Evolutionary conservation across 192 early-diverging fungal species (phyloP).

Genomic region (Kickxella alabastrina): DNA sequence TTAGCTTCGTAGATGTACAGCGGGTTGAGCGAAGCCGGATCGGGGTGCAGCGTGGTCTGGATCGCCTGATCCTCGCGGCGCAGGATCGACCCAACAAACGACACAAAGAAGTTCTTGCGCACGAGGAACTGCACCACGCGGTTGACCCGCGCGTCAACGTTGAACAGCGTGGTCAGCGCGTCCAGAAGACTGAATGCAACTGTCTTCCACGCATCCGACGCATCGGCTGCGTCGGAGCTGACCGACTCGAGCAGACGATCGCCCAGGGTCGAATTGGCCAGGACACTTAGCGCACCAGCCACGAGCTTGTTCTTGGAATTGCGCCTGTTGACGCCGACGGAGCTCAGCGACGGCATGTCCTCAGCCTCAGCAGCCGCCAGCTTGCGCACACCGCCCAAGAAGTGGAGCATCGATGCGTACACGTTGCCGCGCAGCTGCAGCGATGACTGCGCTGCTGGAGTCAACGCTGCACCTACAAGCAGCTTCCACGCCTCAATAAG

Average conservation of each 20-base stretch:
- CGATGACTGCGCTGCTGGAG: conserved; percentile 53
- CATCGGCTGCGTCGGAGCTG: conserved; percentile 80
- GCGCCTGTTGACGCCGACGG: conserved; percentile 9
- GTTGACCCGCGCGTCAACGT: conserved; percentile 41
- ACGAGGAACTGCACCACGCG: conserved; percentile 49
- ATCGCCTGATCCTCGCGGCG: conserved; percentile 61
- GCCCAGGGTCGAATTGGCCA: conserved; percentile 49
- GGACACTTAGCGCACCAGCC: conserved; percentile 41
- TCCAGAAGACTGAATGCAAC: conserved; percentile 78
- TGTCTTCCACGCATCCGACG: conserved; percentile 75
- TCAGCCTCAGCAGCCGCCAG: conserved; percentile 29
- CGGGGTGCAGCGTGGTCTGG: conserved; percentile 49
- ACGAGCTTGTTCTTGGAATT: conserved; percentile 45
- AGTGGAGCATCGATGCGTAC: conserved; percentile 71
- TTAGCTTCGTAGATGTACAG: conserved; percentile 78
- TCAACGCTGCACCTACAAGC: conserved; percentile 61
- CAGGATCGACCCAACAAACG: conserved; percentile 55
- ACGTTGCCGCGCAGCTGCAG: conserved; percentile 70
- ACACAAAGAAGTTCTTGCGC: conserved; percentile 55
- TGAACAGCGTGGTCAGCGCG: conserved; percentile 57
- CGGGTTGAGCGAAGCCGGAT: conserved; percentile 55
- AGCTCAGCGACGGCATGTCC: conserved; percentile 9
- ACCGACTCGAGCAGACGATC: conserved; percentile 71
- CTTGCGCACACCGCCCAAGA: conserved; percentile 53
- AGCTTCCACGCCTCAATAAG: conserved; percentile 51